These are phyloP conservation scores for Fusarium cyanostomum DNA, from an alignment of 2,329 filamentous ascomycete genomes.

Conservation along the genomic window DNA sequence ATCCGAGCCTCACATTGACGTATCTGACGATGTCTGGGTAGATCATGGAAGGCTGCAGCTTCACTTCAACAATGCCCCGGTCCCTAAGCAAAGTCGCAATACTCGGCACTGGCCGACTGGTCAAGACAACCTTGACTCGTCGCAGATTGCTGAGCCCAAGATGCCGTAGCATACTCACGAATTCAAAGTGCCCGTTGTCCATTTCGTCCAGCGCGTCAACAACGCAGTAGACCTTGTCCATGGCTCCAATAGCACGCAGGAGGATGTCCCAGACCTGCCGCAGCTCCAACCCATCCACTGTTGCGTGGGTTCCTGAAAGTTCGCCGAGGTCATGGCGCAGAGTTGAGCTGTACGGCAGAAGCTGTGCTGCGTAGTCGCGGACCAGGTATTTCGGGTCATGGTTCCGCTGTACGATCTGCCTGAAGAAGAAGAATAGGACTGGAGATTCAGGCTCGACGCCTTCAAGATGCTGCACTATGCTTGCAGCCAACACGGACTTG, in stretches of 20 bases:
- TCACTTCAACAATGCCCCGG: conserved; percentile 42
- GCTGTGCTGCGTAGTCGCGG: conserved; percentile 49
- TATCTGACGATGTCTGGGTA: conserved; percentile 53
- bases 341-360: conserved; percentile 44
- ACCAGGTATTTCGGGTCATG: conserved; percentile 43
- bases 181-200: conserved; percentile 46
- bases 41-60: conserved; percentile 49
- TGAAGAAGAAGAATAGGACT: conserved; percentile 52
- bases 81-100: conserved; percentile 45
- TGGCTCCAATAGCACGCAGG: background rate
- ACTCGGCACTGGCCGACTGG: conserved; percentile 50
- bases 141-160: conserved; percentile 45
- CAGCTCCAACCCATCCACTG: background rate
- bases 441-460: conserved; percentile 19
- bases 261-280: background rate
- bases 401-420: conserved; percentile 51
- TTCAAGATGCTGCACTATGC: conserved; percentile 26
- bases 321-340: conserved; percentile 38
- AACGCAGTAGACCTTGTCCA: conserved; percentile 48
- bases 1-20: conserved; percentile 20
- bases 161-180: conserved; percentile 45
- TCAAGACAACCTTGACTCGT: conserved; percentile 53
- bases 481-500: conserved; percentile 49
- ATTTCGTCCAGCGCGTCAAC: conserved; percentile 59
- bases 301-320: background rate